Conservation (phyloP, 805 yeast species). For the Babjeviella inositovora region DNA sequence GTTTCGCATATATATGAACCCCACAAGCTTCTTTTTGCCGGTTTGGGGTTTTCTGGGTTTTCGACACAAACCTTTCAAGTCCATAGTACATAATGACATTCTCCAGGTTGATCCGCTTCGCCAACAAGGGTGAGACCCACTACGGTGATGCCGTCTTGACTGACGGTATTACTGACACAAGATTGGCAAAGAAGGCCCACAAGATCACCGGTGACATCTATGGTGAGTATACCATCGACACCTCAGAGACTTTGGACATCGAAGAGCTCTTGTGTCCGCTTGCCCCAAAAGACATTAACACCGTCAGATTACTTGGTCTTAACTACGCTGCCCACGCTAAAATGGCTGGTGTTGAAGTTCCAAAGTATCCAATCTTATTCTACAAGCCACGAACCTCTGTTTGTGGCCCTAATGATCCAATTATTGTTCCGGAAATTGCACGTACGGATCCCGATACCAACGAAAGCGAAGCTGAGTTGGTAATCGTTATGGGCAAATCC, state of each 20-base stretch:
- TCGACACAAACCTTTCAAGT: too few relatives aligned
- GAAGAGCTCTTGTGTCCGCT: slow-evolving; percentile 21
- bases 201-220: slow-evolving; percentile 31
- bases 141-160: slow-evolving; percentile 31
- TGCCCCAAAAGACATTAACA: slow-evolving; percentile 13
- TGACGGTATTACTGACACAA: slow-evolving; percentile 14
- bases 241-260: slow-evolving; percentile 16
- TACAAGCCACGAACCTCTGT: slow-evolving; percentile 31
- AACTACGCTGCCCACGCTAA: slow-evolving; percentile 26
- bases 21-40: too few relatives aligned
- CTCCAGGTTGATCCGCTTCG: slow-evolving; percentile 22
- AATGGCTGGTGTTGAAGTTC: slow-evolving; percentile 22
- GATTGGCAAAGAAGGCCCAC: slow-evolving; percentile 19
- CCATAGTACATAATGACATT: slow-evolving; percentile 1
- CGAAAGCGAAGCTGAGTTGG: slow-evolving; percentile 41
- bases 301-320: slow-evolving; percentile 32
- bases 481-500: slow-evolving; percentile 33
- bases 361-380: slow-evolving; percentile 31
- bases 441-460: slow-evolving; percentile 15
- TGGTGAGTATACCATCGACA: slow-evolving; percentile 13
- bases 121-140: slow-evolving; percentile 22
- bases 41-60: too few relatives aligned
- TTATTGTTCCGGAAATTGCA: slow-evolving; percentile 21
- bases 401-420: slow-evolving; percentile 21
- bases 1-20: too few relatives aligned